Evolutionary conservation across 495 filamentous ascomycete genomes (phyloP), one percentile per base, ranked within the genome.

Genomic region (Aspergillus steynii): DNA sequence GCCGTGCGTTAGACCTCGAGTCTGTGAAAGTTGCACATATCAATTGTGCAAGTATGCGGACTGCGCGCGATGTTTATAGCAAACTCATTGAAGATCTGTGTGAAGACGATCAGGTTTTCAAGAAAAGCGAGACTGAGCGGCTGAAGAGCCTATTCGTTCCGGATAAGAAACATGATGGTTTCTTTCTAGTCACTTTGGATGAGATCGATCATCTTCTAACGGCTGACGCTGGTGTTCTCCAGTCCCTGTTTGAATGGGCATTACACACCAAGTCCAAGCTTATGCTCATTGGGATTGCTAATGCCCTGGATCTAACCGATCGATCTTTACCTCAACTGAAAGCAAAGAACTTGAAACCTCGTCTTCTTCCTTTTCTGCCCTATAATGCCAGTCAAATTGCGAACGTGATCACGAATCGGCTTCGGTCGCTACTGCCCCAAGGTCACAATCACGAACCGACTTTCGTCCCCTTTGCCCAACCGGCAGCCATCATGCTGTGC

Each of bases 21-120:
- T 68, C 72, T 4, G 75, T 92, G 53, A 87, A 85, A 67, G 85
- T 85, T 48, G 85, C 86, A 2, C 92, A 93, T 69, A 77, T 99
- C 78, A 99, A 99, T 66, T 99, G 95, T 74, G 96, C 96, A 85
- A 95, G 92, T 73, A 88, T 96, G 73, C 94, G 95, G 65, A 86
- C 83, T 57, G 87, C 92, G 5, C 84, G 85, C 59, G 93, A 96
- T 66, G 83, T 98, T 26, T 96, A 92, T 70, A 80, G 82, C 62
- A 91, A 83, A 45, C 77, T 99, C 29, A 69, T 92, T 34, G 83
- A 86, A 62, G 83, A 88, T 57, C 79, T 91, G n/a, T 74, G 78
- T 49, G 84, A 85, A 47, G 76, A 79, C 10, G 78, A 83, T 56
- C 74, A 79, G 53, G 82, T 89, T 26, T 83, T 85, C 48, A 76